Percentiles rank a stretch among this genome's conserved stretches.
These are phyloP conservation scores for Coffea canephora DNA, from an alignment of 257 asterid species.

Conservation along the genomic window DNA sequence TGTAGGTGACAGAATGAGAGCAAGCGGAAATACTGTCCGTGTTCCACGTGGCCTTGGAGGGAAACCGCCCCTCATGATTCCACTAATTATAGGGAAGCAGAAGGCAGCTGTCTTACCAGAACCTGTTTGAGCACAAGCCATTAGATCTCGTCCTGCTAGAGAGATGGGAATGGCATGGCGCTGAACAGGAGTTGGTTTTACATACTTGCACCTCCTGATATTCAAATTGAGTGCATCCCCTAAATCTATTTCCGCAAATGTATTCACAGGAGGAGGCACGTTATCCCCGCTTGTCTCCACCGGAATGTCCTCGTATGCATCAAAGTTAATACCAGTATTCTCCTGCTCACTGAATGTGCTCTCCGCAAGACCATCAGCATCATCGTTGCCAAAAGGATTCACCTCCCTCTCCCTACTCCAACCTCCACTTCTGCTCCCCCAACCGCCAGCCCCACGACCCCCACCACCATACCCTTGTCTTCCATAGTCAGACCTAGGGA, in stretches of 20 bases:
- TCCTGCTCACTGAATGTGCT: slow-evolving; percentile 29
- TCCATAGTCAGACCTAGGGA: slow-evolving; percentile 56
- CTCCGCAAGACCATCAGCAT: slow-evolving; percentile 4
- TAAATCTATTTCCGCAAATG: slow-evolving; percentile 47
- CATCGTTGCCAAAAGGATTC: slow-evolving; percentile 40
- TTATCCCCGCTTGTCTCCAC: slow-evolving; percentile 53
- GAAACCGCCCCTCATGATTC: slow-evolving; percentile 41
- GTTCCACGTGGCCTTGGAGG: slow-evolving; percentile 24
- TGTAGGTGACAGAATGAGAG: slow-evolving; percentile 36
- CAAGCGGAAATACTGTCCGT: slow-evolving; percentile 32
- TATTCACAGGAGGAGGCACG: slow-evolving; percentile 46
- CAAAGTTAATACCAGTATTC: slow-evolving; percentile 41
- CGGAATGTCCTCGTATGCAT: slow-evolving; percentile 55
- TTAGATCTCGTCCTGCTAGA: slow-evolving; percentile 41
- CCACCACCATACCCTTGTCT: slow-evolving; percentile 51
- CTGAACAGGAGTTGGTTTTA: slow-evolving; percentile 52
- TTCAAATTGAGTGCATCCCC: slow-evolving; percentile 45
- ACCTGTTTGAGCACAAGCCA: slow-evolving; percentile 62
- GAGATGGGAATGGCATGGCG: slow-evolving; percentile 47
- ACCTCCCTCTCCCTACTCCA: slow-evolving; percentile 38
- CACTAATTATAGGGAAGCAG: slow-evolving; percentile 51
- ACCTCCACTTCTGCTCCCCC: slow-evolving; percentile 39
- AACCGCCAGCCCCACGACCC: slow-evolving; percentile 40
- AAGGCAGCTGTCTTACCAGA: slow-evolving; percentile 56
- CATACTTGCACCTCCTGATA: slow-evolving; percentile 54